Base-by-base conservation (phyloP, 805 yeast species). In the Ogataea henricii region DNA sequence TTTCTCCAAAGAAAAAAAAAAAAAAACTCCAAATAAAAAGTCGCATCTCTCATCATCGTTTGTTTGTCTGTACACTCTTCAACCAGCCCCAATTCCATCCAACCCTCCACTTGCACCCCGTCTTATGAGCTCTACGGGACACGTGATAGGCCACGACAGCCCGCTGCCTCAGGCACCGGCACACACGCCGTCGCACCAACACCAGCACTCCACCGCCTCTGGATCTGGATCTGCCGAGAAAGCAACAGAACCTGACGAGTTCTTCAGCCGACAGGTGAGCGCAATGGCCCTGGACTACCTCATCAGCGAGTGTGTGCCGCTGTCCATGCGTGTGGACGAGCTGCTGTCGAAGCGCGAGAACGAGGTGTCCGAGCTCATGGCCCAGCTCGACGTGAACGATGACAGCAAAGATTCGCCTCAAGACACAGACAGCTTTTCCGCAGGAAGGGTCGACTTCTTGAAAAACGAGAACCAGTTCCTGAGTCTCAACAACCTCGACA, bases 241-340 rank as follows among this genome's bases (percentile, higher is more conserved):
- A 20, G 29, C n/a, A 17, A 22, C 41, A 13, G 42, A 39, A 25
- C 42, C 42, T 32, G 48, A 47, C 32, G 60, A 54, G 20, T 51
- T 61, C 40, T 60, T 62, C 29, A 40, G 56, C 13, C 59, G 65
- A n/a, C 62, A 75, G 51, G 81, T 87, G n/a, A 83, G 77, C 57
- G 63, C 78, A 8, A 61, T 76, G 2, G 76, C 83, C 38, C 68
- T 87, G 47, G 86, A 85, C 40, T 76, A 82, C 55, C 76, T 90
- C 16, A 65, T 91, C 23, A 85, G 83, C 59, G 96, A 90, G 65
- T 70, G 87, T 30, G 82, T 89, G 1, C 95, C 96, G 3, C 64
- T 83, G 37, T 79, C 90, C 0, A 75, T 84, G 38, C 68, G 87
- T 29, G 83, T 89, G 4, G 78, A 86, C 12, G 72, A 77, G 40